phyloP scores from a whole-genome alignment of 805 yeast genomes.

The Metschnikowia corniflorae region DNA sequence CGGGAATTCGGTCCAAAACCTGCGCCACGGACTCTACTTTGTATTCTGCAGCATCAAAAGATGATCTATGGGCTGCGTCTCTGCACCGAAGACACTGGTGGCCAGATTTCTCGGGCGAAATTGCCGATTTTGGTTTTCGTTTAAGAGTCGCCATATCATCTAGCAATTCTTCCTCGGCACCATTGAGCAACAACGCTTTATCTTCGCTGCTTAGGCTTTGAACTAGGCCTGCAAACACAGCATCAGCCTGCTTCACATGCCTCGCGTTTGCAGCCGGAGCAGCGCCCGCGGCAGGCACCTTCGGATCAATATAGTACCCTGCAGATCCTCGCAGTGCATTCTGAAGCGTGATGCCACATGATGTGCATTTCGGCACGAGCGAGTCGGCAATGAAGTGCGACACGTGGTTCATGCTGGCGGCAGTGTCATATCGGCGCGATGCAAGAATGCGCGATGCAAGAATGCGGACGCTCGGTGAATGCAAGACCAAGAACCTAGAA shows the following conservation, averaged over 20 bases:
- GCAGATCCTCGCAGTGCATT: constrained; percentile 26
- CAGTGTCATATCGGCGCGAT: constrained; percentile 1
- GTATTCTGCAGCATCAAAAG: constrained; percentile 30
- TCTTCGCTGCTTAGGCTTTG: constrained; percentile 25
- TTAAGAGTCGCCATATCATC: neutral
- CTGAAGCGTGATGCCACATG: constrained; percentile 60
- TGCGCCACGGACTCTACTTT: constrained; percentile 22
- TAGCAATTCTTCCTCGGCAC: constrained; percentile 3
- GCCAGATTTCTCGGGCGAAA: constrained; percentile 3
- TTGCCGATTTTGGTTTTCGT: neutral
- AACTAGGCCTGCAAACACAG: constrained; percentile 20
- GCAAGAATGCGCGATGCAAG: no score
- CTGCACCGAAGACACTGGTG: constrained; percentile 54
- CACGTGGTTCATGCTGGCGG: constrained; percentile 9
- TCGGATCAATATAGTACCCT: constrained; percentile 41
- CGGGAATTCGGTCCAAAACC: constrained; percentile 36
- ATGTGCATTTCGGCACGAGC: constrained; percentile 36
- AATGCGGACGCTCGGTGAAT: no score
- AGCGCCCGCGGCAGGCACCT: constrained; percentile 1
- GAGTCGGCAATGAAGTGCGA: constrained; percentile 14
- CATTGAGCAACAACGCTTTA: constrained; percentile 23
- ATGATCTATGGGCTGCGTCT: constrained; percentile 45
- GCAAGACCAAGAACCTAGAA: no score
- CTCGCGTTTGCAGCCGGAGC: constrained; percentile 7
- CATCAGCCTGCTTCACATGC: constrained; percentile 20